Percentiles rank a stretch among this genome's conserved stretches.
phyloP scores from a whole-genome alignment of 441 rosid genomes.

The Euphorbia celastroides region DNA sequence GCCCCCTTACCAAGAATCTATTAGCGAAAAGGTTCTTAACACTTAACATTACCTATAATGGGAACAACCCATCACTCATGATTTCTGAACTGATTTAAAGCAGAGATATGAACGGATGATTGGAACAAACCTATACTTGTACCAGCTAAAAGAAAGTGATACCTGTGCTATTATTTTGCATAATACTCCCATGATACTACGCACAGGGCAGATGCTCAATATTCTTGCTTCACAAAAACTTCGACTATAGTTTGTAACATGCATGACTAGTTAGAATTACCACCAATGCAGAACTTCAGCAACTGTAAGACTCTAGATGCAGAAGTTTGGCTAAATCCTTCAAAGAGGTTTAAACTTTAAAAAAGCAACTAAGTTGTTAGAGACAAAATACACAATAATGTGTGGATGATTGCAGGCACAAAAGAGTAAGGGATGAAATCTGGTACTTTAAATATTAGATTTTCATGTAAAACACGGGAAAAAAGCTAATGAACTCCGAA shows the following conservation, averaged over 20 bases:
- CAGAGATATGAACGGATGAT: no score
- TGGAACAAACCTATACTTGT: conserved; percentile 21
- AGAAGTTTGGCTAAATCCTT: conserved; percentile 4
- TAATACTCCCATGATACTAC: conserved; percentile 27
- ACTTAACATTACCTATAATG: no score
- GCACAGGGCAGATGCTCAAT: conserved; percentile 23
- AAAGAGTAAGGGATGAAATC: conserved; percentile 6
- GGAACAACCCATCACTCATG: conserved; percentile 27
- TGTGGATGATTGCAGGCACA: not conserved
- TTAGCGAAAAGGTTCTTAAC: no score
- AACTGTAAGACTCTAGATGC: conserved; percentile 1
- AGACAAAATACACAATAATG: not conserved
- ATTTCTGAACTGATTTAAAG: no score
- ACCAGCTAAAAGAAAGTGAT: conserved; percentile 32
- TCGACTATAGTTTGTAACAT: conserved; percentile 9
- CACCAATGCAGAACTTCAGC: conserved; percentile 6
- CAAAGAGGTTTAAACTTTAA: conserved; percentile 3
- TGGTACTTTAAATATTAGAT: no score
- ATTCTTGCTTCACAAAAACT: conserved; percentile 16
- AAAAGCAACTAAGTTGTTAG: not conserved
- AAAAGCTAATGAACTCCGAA: not conserved
- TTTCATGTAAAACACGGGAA: not conserved
- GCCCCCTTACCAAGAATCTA: conserved; percentile 50
- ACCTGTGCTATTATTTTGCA: conserved; percentile 38
- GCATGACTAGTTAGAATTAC: conserved; percentile 21